Conservation (phyloP, 495 filamentous ascomycete species). For the Penicillium antarcticum region DNA sequence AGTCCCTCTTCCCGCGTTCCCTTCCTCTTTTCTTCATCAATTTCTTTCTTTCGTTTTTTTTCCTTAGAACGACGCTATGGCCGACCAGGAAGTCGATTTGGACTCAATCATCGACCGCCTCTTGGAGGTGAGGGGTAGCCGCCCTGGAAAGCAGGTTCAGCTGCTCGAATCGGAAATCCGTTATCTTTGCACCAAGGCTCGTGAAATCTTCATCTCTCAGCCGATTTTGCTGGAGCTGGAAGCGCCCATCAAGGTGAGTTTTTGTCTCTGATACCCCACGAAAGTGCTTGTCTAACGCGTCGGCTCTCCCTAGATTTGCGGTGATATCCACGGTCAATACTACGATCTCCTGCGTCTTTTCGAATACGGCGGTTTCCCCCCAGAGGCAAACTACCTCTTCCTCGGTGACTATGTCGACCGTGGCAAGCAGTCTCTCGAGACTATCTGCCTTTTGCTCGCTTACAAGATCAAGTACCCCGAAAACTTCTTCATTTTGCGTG, state of each 20-base stretch:
- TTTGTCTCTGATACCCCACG: slow-evolving; percentile 3
- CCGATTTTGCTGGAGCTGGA: slow-evolving; percentile 96
- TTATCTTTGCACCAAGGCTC: slow-evolving; percentile 96
- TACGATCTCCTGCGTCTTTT: slow-evolving; percentile 97
- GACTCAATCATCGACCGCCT: slow-evolving; percentile 99
- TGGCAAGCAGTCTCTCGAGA: slow-evolving; percentile 99
- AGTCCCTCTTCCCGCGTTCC: slow-evolving; percentile 31
- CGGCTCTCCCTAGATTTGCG: slow-evolving; percentile 73
- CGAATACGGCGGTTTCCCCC: slow-evolving; percentile 98
- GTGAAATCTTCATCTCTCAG: slow-evolving; percentile 99
- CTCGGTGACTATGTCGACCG: slow-evolving; percentile 98
- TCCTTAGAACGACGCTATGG: slow-evolving; percentile 61
- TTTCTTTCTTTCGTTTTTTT: slow-evolving; percentile 24
- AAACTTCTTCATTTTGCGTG: slow-evolving; percentile 98
- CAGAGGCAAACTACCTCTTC: slow-evolving; percentile 99
- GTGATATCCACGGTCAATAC: slow-evolving; percentile 99
- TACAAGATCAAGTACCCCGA: slow-evolving; percentile 99
- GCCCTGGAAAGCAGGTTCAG: slow-evolving; percentile 98
- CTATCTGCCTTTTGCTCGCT: slow-evolving; percentile 94
- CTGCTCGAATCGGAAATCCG: slow-evolving; percentile 95
- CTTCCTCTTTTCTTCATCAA: slow-evolving; percentile 24
- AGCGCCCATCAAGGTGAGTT: slow-evolving; percentile 93
- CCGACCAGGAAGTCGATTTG: slow-evolving; percentile 97
- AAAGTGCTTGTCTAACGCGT: slow-evolving; percentile 7
- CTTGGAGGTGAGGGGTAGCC: slow-evolving; percentile 94